Evolutionary conservation across 371 early-diverging fungal species (phyloP).

Genomic region (Paramicrosporidium saccamoebae): DNA sequence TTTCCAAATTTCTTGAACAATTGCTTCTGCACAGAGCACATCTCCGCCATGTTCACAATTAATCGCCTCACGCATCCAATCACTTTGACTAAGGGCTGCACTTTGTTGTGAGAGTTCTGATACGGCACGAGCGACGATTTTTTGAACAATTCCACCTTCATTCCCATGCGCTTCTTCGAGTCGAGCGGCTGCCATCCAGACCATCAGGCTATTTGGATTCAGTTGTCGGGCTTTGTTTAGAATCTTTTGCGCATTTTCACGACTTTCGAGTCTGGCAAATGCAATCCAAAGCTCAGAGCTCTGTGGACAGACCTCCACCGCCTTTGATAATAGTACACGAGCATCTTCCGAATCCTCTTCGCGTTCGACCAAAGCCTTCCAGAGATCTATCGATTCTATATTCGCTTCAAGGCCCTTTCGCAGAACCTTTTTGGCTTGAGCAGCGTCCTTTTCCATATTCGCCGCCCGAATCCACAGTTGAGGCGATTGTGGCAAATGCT

Average conservation of each 20-base stretch:
- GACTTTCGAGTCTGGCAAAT: constrained; percentile 53
- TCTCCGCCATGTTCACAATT: constrained; percentile 42
- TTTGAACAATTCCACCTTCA: constrained; percentile 18
- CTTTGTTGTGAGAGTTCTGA: constrained; percentile 21
- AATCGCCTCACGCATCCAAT: constrained; percentile 68
- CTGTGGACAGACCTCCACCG: constrained; percentile 62
- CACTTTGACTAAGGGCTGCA: constrained; percentile 33
- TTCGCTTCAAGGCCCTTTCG: constrained; percentile 64
- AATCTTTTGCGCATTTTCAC: constrained; percentile 56
- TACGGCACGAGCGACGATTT: constrained; percentile 31
- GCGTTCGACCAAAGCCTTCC: constrained; percentile 63
- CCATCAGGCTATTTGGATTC: constrained; percentile 58
- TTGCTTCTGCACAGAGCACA: too few species aligned
- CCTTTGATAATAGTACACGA: constrained; percentile 47
- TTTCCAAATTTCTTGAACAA: too few species aligned
- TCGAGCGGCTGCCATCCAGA: constrained; percentile 78
- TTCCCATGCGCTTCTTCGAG: constrained; percentile 55
- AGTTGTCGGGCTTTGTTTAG: constrained; percentile 54
- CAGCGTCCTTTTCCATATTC: constrained; percentile 38
- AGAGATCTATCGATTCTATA: constrained; percentile 58
- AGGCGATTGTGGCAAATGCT: constrained; percentile 57
- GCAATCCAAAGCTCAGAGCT: constrained; percentile 82
- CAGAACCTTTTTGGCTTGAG: constrained; percentile 41
- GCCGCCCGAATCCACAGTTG: constrained; percentile 69
- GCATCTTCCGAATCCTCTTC: constrained; percentile 80